A percentile compares a stretch with the other conserved stretches of the same genome.
These are phyloP conservation scores for Scheffersomyces ergatensis DNA, from an alignment of 805 yeast species.

Conservation along the genomic window DNA sequence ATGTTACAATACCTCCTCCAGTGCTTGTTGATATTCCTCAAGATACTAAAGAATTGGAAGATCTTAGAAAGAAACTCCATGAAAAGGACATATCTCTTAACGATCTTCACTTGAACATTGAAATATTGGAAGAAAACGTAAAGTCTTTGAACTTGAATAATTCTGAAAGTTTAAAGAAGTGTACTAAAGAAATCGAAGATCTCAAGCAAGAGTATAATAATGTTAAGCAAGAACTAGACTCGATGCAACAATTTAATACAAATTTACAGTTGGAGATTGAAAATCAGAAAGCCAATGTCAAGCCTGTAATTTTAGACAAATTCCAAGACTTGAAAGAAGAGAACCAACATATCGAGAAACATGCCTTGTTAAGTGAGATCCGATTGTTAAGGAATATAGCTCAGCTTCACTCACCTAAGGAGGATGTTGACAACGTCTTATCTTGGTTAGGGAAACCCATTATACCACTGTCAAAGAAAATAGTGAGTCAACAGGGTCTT, in stretches of 20 bases:
- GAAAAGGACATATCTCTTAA: constrained; percentile 31
- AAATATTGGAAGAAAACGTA: constrained; percentile 44
- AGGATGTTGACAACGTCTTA: not conserved
- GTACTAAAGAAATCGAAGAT: not conserved
- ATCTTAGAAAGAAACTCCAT: not conserved
- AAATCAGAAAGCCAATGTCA: not conserved
- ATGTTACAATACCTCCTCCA: not conserved
- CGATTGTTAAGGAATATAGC: constrained; percentile 37
- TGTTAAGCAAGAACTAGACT: not conserved
- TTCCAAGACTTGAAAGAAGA: constrained; percentile 34
- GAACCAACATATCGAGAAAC: constrained; percentile 26
- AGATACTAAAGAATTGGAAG: not conserved
- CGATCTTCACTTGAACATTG: constrained; percentile 45
- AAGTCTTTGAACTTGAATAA: constrained; percentile 15
- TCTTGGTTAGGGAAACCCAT: not conserved
- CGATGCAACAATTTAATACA: not conserved
- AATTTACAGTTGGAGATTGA: not conserved
- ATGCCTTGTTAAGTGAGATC: constrained; percentile 45
- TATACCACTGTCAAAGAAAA: not conserved
- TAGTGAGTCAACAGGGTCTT: not conserved
- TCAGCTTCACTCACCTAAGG: not conserved
- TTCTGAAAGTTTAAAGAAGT: not conserved
- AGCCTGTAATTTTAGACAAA: constrained; percentile 3
- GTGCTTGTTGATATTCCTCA: not conserved
- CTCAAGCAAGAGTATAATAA: not conserved